Conservation (phyloP, 768 basidiomycete species). For the Pisolithus orientalis region DNA sequence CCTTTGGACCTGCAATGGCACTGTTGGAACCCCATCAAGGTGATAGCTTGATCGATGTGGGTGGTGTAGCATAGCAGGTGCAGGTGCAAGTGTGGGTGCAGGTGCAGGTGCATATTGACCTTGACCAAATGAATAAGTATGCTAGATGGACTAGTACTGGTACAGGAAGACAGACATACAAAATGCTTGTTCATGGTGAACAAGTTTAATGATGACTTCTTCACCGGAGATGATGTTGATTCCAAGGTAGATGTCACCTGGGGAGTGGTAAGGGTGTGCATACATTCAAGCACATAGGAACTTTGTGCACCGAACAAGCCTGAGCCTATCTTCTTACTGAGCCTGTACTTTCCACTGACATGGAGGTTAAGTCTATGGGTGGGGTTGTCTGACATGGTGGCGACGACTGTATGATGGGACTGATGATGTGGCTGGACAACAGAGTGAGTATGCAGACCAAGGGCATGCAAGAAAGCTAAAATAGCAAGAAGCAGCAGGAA, state of each 20-base stretch:
- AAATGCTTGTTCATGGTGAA: no score
- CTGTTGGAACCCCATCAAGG: no score
- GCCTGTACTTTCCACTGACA: constrained; percentile 92
- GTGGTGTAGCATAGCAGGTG: no score
- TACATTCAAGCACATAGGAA: background rate
- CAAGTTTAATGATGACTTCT: constrained; percentile 99
- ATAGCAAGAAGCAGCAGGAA: constrained; percentile 20
- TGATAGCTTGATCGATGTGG: no score
- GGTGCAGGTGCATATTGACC: no score
- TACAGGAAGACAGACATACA: no score
- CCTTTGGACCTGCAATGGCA: no score
- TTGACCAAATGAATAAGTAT: no score
- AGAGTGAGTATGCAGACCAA: constrained; percentile 10
- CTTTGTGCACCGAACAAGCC: constrained; percentile 84
- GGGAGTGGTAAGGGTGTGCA: constrained; percentile 4
- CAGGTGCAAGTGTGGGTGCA: no score
- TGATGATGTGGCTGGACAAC: constrained; percentile 3
- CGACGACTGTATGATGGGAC: constrained; percentile 6
- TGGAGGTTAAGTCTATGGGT: constrained; percentile 75
- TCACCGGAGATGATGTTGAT: constrained; percentile 99
- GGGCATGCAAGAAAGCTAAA: constrained; percentile 12
- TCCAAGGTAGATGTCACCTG: constrained; percentile 98
- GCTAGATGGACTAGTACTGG: no score
- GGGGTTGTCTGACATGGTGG: constrained; percentile 67
- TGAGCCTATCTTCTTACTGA: constrained; percentile 99